These are phyloP conservation scores for Crithidia bombi DNA, from an alignment of 208 protist species.

Conservation along the genomic window DNA sequence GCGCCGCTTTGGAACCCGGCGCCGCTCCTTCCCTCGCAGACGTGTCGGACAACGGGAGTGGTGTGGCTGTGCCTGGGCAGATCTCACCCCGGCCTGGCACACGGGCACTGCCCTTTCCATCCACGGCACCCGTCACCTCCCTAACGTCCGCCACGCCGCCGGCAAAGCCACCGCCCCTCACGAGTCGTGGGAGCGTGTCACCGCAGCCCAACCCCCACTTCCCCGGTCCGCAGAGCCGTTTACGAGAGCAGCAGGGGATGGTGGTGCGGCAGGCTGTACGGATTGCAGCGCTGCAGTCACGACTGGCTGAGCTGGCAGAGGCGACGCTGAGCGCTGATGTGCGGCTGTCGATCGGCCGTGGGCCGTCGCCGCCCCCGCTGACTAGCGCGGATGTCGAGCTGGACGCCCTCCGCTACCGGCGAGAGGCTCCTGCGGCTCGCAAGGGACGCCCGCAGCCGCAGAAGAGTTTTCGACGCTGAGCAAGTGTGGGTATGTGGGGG, in stretches of 20 bases:
- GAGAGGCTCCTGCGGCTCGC: conserved; percentile 1
- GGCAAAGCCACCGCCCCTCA: conserved; percentile 9
- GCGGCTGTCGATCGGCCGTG: conserved; percentile 52
- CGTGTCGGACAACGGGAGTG: not conserved
- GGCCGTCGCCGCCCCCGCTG: conserved; percentile 30
- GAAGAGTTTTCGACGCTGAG: conserved; percentile 18
- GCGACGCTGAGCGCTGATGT: conserved; percentile 37
- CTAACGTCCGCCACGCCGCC: not conserved
- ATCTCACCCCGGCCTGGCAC: conserved; percentile 4
- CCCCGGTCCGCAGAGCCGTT: conserved; percentile 15
- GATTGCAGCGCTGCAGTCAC: conserved; percentile 33
- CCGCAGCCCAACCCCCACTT: not conserved
- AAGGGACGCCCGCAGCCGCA: conserved; percentile 21
- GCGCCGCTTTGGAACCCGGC: not conserved
- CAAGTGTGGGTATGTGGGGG: not conserved
- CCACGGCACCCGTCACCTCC: not conserved
- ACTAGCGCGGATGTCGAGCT: conserved; percentile 28
- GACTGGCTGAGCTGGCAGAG: conserved; percentile 28
- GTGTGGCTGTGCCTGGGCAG: not conserved
- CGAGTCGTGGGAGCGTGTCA: conserved; percentile 18
- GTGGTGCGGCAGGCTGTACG: conserved; percentile 38
- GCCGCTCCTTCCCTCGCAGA: not conserved
- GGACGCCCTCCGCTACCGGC: conserved; percentile 22
- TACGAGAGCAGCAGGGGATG: conserved; percentile 15
- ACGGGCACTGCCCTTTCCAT: not conserved